These are phyloP conservation scores for Talaromyces piceae DNA, from an alignment of 2,329 filamentous ascomycete genomes.

Conservation along the genomic window DNA sequence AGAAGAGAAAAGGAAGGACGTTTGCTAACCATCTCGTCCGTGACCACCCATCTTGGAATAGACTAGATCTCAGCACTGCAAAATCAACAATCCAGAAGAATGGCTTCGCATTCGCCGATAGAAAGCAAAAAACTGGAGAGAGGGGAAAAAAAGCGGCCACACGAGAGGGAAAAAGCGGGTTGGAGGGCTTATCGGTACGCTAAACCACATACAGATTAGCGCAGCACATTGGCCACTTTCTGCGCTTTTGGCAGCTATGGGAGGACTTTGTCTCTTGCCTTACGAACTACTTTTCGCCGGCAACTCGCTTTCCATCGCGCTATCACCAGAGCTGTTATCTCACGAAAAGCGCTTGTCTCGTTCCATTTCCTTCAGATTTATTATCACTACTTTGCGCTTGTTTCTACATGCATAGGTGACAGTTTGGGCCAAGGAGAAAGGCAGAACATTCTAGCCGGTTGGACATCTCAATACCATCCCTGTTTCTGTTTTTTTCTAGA, in stretches of 20 bases:
- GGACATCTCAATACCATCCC: conserved; percentile 32
- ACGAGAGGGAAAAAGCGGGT: background rate
- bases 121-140: conserved; percentile 13
- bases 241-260: background rate
- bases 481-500: conserved; percentile 16
- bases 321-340: background rate
- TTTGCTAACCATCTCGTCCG: conserved; percentile 56
- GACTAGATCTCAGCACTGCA: background rate
- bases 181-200: conserved; percentile 10
- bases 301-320: background rate
- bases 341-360: background rate
- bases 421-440: conserved; percentile 22
- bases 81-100: conserved; percentile 1
- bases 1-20: background rate
- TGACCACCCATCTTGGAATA: conserved; percentile 60
- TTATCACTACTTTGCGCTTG: too few species aligned
- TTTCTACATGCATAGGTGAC: conserved; percentile 9
- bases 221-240: conserved; percentile 1
- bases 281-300: background rate
- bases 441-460: conserved; percentile 33
- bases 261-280: background rate
- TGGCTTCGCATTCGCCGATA: conserved; percentile 11
- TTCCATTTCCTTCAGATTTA: too few species aligned
- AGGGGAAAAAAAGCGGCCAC: background rate
- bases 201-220: conserved; percentile 2